Conservation (phyloP, 306 rosid genomes). For the Quercus dentata region DNA sequence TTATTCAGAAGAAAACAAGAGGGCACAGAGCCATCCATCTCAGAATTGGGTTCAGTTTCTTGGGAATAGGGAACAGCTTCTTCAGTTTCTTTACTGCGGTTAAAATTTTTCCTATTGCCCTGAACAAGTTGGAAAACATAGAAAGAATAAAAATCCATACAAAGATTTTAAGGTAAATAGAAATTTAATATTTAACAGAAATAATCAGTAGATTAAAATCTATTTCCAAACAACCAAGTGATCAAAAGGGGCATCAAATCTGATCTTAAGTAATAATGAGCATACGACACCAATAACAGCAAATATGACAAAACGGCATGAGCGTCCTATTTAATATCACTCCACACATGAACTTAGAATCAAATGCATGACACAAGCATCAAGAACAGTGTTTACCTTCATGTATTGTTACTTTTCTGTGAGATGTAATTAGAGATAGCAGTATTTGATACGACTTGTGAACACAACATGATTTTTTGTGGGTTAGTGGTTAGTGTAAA, state of each 20-base stretch:
- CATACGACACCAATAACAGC: neutral
- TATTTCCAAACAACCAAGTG: neutral
- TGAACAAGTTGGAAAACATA: conserved; percentile 35
- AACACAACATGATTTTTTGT: no score
- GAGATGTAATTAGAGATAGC: no score
- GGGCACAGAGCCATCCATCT: neutral
- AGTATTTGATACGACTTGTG: no score
- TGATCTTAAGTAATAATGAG: neutral
- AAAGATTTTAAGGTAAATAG: neutral
- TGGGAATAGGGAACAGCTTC: conserved; percentile 35
- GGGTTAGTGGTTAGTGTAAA: no score
- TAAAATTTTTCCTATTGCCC: conserved; percentile 53
- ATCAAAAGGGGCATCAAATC: neutral
- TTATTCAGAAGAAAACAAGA: conserved; percentile 30
- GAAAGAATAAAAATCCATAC: neutral
- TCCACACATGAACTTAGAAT: neutral
- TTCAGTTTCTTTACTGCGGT: conserved; percentile 40
- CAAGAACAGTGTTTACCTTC: neutral
- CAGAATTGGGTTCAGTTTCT: conserved; percentile 21
- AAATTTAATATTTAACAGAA: neutral
- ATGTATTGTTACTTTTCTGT: neutral
- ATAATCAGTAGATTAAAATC: neutral
- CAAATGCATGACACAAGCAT: neutral
- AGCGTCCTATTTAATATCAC: neutral
- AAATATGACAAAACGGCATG: neutral